phyloP scores from a whole-genome alignment of 73 alveolate species.

The Blepharisma stoltei region DNA sequence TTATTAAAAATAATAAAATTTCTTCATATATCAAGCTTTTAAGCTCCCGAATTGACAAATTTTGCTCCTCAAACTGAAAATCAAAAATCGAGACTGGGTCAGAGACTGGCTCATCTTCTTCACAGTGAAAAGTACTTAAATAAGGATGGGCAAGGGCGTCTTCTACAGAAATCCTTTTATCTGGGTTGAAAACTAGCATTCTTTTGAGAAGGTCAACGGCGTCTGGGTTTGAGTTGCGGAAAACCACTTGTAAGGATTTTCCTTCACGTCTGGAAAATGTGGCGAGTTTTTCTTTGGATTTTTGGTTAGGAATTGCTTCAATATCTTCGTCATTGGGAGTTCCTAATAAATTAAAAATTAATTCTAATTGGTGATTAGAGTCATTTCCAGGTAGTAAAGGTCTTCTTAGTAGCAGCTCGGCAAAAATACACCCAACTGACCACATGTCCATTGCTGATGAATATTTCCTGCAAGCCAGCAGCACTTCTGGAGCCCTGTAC shows the following conservation, averaged over 20 bases:
- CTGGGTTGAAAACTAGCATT: constrained; percentile 77
- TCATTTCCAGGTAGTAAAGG: constrained; percentile 88
- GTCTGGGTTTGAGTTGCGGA: constrained; percentile 52
- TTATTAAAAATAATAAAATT: constrained; percentile 51
- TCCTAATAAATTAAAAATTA: constrained; percentile 83
- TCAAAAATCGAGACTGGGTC: constrained; percentile 48
- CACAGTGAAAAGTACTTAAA: constrained; percentile 65
- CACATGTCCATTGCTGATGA: constrained; percentile 73
- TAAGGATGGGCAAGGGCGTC: constrained; percentile 90
- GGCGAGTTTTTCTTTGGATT: constrained; percentile 37
- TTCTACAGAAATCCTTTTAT: constrained; percentile 82
- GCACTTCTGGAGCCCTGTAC: constrained; percentile 89
- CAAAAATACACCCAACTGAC: constrained; percentile 95
- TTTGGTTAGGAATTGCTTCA: constrained; percentile 48
- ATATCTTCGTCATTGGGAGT: constrained; percentile 70
- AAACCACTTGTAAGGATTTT: constrained; percentile 50
- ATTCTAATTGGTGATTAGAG: constrained; percentile 70
- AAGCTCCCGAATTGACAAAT: constrained; percentile 42
- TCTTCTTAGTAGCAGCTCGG: constrained; percentile 81
- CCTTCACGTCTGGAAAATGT: constrained; percentile 55
- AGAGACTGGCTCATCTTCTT: constrained; percentile 62
- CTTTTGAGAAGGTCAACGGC: constrained; percentile 68
- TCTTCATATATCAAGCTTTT: constrained; percentile 67
- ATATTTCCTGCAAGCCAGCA: constrained; percentile 56
- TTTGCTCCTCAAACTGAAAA: constrained; percentile 57